Evolutionary conservation across 768 basidiomycete genomes (phyloP).

Genomic region (Lactifluus piperatus): DNA sequence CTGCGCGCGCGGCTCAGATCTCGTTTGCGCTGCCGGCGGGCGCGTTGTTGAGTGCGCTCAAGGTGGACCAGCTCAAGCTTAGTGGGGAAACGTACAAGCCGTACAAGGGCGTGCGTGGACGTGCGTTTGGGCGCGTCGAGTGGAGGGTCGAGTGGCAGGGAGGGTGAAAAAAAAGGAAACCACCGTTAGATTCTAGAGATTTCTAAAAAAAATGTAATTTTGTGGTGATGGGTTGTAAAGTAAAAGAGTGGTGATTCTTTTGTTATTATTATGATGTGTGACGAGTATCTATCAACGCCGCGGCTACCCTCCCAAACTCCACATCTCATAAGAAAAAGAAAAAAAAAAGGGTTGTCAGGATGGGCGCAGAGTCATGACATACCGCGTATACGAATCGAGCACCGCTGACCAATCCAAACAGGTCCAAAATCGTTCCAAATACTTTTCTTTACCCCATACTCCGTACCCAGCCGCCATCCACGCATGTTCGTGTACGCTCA

Average conservation of each 20-base stretch:
- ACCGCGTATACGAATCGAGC: slow-evolving; percentile 23
- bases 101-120: slow-evolving; percentile 81
- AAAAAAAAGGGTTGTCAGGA: too few species aligned
- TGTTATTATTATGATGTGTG: too few species aligned
- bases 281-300: too few species aligned
- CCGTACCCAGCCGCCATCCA: slow-evolving; percentile 83
- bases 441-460: slow-evolving; percentile 85
- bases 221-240: too few species aligned
- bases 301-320: too few species aligned
- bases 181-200: too few species aligned
- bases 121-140: slow-evolving; percentile 59
- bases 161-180: neutral
- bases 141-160: slow-evolving; percentile 32
- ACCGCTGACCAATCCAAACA: slow-evolving; percentile 73
- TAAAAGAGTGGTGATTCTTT: neutral
- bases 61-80: slow-evolving; percentile 78
- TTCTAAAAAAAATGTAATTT: too few species aligned
- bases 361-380: too few species aligned
- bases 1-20: slow-evolving; percentile 67
- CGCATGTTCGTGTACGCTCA: slow-evolving; percentile 76
- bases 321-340: too few species aligned
- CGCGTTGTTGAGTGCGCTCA: slow-evolving; percentile 63
- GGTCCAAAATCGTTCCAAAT: slow-evolving; percentile 76
- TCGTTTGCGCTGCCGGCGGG: slow-evolving; percentile 60
- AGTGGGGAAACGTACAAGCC: slow-evolving; percentile 80